These are phyloP conservation scores for Hypoxylon crocopeplum DNA, from an alignment of 495 filamentous ascomycete species.

Conservation along the genomic window DNA sequence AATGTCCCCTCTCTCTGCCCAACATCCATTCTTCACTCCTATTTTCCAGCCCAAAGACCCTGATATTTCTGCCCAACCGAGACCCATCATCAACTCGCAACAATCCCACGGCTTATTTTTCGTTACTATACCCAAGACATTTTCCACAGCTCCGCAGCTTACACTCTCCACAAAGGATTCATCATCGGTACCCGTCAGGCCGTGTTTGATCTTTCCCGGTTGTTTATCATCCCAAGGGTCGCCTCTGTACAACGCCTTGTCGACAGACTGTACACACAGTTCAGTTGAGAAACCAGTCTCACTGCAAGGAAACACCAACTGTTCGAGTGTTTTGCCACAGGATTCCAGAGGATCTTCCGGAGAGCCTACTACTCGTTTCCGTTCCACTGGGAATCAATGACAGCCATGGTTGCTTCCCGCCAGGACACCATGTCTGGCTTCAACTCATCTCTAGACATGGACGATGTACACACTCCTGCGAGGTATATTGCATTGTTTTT, in stretches of 20 bases:
- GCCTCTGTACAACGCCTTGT: conserved; percentile 23
- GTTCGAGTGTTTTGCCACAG: conserved; percentile 38
- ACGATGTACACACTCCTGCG: conserved; percentile 60
- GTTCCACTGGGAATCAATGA: conserved; percentile 45
- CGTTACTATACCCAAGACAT: conserved; percentile 40
- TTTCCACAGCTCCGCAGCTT: conserved; percentile 9
- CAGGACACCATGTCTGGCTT: conserved; percentile 56
- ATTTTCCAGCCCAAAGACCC: conserved; percentile 55
- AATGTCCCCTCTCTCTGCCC: conserved; percentile 57
- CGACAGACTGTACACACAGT: conserved; percentile 31
- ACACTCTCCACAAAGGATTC: conserved; percentile 35
- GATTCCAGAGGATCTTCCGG: conserved; percentile 38
- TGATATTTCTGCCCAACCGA: conserved; percentile 55
- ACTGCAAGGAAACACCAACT: conserved; percentile 30
- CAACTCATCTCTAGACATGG: conserved; percentile 55
- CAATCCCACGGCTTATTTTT: conserved; percentile 36
- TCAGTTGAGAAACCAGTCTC: conserved; percentile 44
- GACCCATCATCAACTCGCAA: conserved; percentile 35
- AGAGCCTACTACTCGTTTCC: conserved; percentile 31
- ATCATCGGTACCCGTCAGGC: conserved; percentile 33
- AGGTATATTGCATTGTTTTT: conserved; percentile 55
- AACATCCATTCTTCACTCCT: conserved; percentile 52
- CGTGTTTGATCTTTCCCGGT: conserved; percentile 25
- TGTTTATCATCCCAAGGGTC: conserved; percentile 36
- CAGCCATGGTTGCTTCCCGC: conserved; percentile 53